phyloP scores from a whole-genome alignment of 225 moss, liverwort and hornwort species.

The Asterella californica region DNA sequence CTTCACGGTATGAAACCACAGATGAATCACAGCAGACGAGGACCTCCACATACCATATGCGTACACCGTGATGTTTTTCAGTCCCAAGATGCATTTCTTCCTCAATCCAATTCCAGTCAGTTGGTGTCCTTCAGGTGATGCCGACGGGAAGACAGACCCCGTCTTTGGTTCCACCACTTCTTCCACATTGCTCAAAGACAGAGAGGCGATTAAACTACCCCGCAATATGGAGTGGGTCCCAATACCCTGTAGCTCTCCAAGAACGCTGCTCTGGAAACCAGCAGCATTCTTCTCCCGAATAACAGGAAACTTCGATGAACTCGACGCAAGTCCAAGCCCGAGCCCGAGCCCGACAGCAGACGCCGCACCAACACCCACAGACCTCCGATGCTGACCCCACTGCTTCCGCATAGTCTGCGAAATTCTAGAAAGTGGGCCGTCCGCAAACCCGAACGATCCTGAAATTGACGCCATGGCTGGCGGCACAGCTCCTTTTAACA shows the following conservation, averaged over 20 bases:
- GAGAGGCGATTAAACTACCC: constrained; percentile 26
- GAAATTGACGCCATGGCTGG: constrained; percentile 8
- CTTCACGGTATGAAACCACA: no score
- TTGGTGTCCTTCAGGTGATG: constrained; percentile 54
- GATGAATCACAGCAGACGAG: no score
- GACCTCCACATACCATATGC: constrained; percentile 68
- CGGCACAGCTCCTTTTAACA: background rate
- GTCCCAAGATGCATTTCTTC: constrained; percentile 69
- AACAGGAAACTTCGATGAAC: background rate
- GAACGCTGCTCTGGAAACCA: background rate
- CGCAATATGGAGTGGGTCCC: background rate
- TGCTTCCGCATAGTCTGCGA: background rate
- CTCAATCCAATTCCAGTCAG: constrained; percentile 77
- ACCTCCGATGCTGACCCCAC: constrained; percentile 19
- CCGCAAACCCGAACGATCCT: background rate
- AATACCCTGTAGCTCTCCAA: constrained; percentile 2
- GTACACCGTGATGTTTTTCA: constrained; percentile 84
- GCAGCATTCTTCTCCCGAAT: constrained; percentile 8
- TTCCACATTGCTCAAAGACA: constrained; percentile 21
- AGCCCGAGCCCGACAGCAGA: constrained; percentile 20
- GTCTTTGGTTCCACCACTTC: constrained; percentile 71
- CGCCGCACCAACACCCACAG: constrained; percentile 17
- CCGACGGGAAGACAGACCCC: constrained; percentile 60
- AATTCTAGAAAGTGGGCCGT: background rate
- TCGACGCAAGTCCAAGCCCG: constrained; percentile 19